Conservation (phyloP, 768 basidiomycete genomes). For the Boletus eberwhitei region DNA sequence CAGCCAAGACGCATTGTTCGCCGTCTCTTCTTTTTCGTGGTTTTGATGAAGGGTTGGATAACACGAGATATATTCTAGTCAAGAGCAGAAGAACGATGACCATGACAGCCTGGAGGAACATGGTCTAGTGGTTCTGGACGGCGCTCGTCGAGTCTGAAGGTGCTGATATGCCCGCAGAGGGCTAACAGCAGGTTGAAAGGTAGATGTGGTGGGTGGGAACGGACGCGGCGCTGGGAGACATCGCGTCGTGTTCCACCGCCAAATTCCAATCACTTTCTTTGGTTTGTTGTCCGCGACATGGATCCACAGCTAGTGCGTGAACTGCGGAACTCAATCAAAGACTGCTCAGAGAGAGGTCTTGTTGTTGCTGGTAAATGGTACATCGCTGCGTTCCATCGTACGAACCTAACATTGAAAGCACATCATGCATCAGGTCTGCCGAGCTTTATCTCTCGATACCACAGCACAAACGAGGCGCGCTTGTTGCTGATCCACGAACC, state of each 20-base stretch:
- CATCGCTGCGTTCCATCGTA: conserved; percentile 17
- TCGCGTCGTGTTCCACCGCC: neutral
- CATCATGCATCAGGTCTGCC: conserved; percentile 55
- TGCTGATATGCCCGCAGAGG: neutral
- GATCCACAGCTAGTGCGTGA: conserved; percentile 53
- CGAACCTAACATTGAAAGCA: conserved; percentile 13
- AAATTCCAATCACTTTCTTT: neutral
- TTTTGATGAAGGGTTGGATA: conserved; percentile 12
- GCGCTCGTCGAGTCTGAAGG: neutral
- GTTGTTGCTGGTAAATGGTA: conserved; percentile 76
- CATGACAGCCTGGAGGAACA: conserved; percentile 12
- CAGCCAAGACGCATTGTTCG: conserved; percentile 54
- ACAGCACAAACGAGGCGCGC: conserved; percentile 39
- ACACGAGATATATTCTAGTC: conserved; percentile 17
- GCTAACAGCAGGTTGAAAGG: neutral
- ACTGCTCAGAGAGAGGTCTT: conserved; percentile 74
- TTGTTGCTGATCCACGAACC: conserved; percentile 24
- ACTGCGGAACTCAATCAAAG: conserved; percentile 59
- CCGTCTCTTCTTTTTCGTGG: conserved; percentile 8
- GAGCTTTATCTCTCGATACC: conserved; percentile 68
- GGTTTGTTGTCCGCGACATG: conserved; percentile 23
- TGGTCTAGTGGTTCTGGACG: neutral
- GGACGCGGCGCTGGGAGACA: neutral
- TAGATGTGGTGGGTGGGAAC: conserved; percentile 12
- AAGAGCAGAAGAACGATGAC: conserved; percentile 13